Evolutionary conservation across 2,329 filamentous ascomycete species (phyloP).

Genomic region (Alternaria brassicae): DNA sequence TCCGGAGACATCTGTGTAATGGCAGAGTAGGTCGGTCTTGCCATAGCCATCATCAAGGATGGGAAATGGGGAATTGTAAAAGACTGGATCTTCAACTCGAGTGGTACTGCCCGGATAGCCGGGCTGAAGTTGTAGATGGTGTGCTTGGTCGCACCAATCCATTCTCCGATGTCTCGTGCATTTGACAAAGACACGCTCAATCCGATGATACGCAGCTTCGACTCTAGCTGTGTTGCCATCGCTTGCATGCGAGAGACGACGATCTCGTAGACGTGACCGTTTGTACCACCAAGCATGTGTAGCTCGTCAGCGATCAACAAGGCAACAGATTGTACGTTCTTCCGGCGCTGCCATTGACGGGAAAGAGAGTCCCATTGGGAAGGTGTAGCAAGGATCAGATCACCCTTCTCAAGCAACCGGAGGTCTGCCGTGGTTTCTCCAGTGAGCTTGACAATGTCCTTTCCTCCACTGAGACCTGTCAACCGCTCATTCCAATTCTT

Average conservation of each 20-base stretch:
- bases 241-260: slow-evolving; percentile 98
- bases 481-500: slow-evolving; percentile 88
- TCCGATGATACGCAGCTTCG: slow-evolving; percentile 84
- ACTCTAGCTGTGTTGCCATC: slow-evolving; percentile 86
- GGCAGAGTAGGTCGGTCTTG: slow-evolving; percentile 88
- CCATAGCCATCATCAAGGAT: slow-evolving; percentile 98
- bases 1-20: slow-evolving; percentile 87
- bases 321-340: slow-evolving; percentile 89
- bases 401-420: slow-evolving; percentile 83
- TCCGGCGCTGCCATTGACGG: slow-evolving; percentile 93
- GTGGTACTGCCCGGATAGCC: slow-evolving; percentile 82
- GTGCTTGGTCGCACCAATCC: slow-evolving; percentile 97
- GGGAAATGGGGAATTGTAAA: slow-evolving; percentile 97
- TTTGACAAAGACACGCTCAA: slow-evolving; percentile 92
- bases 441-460: slow-evolving; percentile 89
- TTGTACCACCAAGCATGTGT: slow-evolving; percentile 86
- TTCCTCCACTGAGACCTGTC: slow-evolving; percentile 75
- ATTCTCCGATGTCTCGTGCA: slow-evolving; percentile 92
- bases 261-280: slow-evolving; percentile 92
- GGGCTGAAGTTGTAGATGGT: slow-evolving; percentile 99
- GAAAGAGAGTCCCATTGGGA: slow-evolving; percentile 96
- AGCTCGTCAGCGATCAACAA: slow-evolving; percentile 95
- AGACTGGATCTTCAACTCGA: slow-evolving; percentile 94
- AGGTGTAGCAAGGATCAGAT: slow-evolving; percentile 91
- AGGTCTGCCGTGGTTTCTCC: slow-evolving; percentile 92